Evolutionary conservation across 495 filamentous ascomycete species (phyloP).

Genomic region (Astrothelium macrocarpum): DNA sequence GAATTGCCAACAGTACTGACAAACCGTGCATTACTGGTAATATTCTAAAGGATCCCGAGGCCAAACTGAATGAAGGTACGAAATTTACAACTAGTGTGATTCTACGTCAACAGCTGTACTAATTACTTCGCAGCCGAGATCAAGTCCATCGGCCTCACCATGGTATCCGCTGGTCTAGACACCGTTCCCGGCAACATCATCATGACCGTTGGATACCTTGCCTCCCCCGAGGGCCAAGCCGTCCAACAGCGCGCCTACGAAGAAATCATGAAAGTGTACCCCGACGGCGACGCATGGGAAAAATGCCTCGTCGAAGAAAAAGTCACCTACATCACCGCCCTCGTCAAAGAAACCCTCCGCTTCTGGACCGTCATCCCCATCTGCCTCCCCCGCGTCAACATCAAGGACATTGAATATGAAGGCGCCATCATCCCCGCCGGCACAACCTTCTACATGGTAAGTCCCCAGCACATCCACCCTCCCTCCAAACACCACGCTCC

Average conservation of each 20-base stretch:
- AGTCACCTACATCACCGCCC: slow-evolving; percentile 57
- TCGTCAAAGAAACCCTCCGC: slow-evolving; percentile 60
- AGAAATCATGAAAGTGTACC: slow-evolving; percentile 56
- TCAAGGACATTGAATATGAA: slow-evolving; percentile 54
- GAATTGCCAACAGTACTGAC: slow-evolving; percentile 51
- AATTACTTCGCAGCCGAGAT: slow-evolving; percentile 44
- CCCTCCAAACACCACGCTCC: slow-evolving; percentile 6
- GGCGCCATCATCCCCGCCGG: slow-evolving; percentile 51
- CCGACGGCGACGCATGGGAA: slow-evolving; percentile 55
- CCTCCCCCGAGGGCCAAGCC: slow-evolving; percentile 47
- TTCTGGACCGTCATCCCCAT: slow-evolving; percentile 68
- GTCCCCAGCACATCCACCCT: slow-evolving; percentile 7
- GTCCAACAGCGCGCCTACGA: slow-evolving; percentile 56
- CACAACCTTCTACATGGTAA: slow-evolving; percentile 58
- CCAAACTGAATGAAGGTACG: slow-evolving; percentile 40
- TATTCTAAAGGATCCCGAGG: slow-evolving; percentile 51
- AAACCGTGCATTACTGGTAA: slow-evolving; percentile 64
- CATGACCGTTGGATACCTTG: slow-evolving; percentile 65
- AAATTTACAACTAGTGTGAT: not conserved
- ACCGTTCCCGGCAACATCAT: slow-evolving; percentile 60
- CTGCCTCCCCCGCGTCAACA: slow-evolving; percentile 54
- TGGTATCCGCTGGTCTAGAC: slow-evolving; percentile 65
- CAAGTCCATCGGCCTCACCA: slow-evolving; percentile 63
- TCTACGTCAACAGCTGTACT: not conserved
- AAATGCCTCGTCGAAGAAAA: slow-evolving; percentile 58